Conservation (phyloP, 495 filamentous ascomycete genomes). For the Xylaria telfairii region DNA sequence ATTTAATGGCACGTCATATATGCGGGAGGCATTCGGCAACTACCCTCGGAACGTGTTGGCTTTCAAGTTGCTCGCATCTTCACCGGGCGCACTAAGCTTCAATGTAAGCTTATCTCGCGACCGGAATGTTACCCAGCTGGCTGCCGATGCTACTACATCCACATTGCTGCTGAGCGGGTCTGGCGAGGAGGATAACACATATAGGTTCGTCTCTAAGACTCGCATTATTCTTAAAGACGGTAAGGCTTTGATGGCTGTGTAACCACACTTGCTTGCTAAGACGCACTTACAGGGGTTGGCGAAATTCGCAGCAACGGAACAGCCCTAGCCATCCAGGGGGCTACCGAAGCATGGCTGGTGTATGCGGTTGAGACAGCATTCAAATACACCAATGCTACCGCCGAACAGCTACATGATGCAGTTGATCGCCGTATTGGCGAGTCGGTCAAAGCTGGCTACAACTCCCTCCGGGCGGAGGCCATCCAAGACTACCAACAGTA, state of each 20-base stretch:
- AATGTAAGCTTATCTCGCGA: slow-evolving; percentile 43
- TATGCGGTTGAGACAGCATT: slow-evolving; percentile 41
- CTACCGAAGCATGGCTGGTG: slow-evolving; percentile 32
- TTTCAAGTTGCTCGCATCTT: background rate
- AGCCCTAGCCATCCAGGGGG: background rate
- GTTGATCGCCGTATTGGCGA: background rate
- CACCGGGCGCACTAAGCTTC: slow-evolving; percentile 42
- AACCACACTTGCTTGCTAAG: background rate
- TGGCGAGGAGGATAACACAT: slow-evolving; percentile 18
- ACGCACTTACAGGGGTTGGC: background rate
- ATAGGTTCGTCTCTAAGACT: slow-evolving; percentile 15
- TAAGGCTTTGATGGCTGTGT: background rate
- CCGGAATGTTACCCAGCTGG: slow-evolving; percentile 25
- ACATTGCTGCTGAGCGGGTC: slow-evolving; percentile 16
- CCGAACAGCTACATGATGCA: background rate
- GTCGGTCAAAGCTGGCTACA: background rate
- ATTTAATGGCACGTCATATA: background rate
- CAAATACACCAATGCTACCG: background rate
- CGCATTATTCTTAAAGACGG: slow-evolving; percentile 23
- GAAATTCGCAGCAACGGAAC: slow-evolving; percentile 6
- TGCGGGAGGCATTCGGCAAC: slow-evolving; percentile 14
- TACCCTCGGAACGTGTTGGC: background rate
- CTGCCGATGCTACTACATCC: slow-evolving; percentile 24
- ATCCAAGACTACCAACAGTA: slow-evolving; percentile 48
- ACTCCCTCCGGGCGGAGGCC: background rate